Conservation (phyloP, 2,329 filamentous ascomycete species). For the Diplodia corticola region DNA sequence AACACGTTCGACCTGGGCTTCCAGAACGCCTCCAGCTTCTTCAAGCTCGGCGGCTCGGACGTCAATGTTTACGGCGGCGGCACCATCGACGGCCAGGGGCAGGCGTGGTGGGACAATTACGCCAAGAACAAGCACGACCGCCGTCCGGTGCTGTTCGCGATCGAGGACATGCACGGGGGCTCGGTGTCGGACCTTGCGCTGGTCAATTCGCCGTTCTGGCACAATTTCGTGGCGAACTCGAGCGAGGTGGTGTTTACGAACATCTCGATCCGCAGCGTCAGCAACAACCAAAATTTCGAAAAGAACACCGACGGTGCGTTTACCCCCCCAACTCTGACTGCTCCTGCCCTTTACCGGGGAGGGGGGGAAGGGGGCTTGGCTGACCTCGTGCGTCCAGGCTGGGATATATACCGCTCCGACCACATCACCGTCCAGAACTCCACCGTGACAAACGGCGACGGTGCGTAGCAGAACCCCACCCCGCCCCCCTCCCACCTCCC, state of each 20-base stretch:
- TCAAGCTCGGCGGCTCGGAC: constrained; percentile 64
- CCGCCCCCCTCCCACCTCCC: neutral
- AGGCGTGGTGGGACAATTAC: constrained; percentile 65
- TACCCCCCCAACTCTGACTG: too few species aligned
- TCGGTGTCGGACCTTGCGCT: neutral
- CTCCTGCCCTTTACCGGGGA: too few species aligned
- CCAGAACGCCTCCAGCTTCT: constrained; percentile 68
- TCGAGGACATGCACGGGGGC: neutral
- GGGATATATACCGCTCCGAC: constrained; percentile 8
- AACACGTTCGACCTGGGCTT: constrained; percentile 64
- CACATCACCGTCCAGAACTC: constrained; percentile 66
- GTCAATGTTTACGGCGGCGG: constrained; percentile 69
- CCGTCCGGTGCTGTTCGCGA: neutral
- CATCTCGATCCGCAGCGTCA: constrained; percentile 4
- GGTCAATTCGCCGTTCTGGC: constrained; percentile 5
- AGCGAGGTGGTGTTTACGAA: neutral
- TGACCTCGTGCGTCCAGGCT: neutral
- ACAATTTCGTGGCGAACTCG: neutral
- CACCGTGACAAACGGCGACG: constrained; percentile 63
- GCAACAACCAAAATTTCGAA: constrained; percentile 14
- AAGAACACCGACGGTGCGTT: constrained; percentile 7
- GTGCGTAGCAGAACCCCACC: neutral
- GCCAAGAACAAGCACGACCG: constrained; percentile 35
- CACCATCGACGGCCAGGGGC: constrained; percentile 63
- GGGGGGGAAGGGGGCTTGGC: too few species aligned